Base-by-base conservation (phyloP, 352 stramenopile genomes). In the Phytophthora europaea region DNA sequence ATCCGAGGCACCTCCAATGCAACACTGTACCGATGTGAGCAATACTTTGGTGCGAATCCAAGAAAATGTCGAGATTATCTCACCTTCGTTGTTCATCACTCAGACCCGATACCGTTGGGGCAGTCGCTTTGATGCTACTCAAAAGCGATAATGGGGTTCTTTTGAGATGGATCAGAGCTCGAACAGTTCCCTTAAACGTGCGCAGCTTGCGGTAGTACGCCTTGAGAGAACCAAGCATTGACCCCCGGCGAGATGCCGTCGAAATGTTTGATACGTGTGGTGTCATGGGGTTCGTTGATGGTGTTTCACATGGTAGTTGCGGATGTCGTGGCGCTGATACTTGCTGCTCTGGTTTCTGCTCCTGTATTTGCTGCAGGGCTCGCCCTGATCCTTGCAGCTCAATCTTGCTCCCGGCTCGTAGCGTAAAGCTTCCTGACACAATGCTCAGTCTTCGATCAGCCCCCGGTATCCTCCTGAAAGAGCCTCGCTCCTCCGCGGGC, bases 181-280 rank as follows among this genome's bases (percentile, higher is more conserved):
- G 89, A 18, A 92, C 75, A 6, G 83, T 92, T 22, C 84, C 83
- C 45, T 92, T 91, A 51, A 94, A 91, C 10, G 84, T 90, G 5
- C 82, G 81, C 20, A 94, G 65, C 16, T 94, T 92, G 22, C 82
- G 78, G 54, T 90, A 94, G 56, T 92, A 84, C 4, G 79, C 73
- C 64, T 91, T 92, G 4, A 94, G 69, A 16, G 87, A 94, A 31
- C 61, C 67, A 23, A 90, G 61, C 59, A 92, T 76, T 38, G 82
- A 90, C 23, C 65, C 83, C n/a, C 60, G 72, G 7, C 31, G 56
- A 54, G 51, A 13, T 53, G 33, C 5, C 22, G 50, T 59, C 52
- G 28, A 47, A 50, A 38, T 15, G 56, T 43, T 61, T 43, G 72
- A 36, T 6, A 51, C 47, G n/a, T 34, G 5, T 16, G 26, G 34